A percentile compares a stretch with the other conserved stretches of the same genome.
phyloP scores from a whole-genome alignment of 1,284 basidiomycete genomes.

The Ganoderma lingzhi region DNA sequence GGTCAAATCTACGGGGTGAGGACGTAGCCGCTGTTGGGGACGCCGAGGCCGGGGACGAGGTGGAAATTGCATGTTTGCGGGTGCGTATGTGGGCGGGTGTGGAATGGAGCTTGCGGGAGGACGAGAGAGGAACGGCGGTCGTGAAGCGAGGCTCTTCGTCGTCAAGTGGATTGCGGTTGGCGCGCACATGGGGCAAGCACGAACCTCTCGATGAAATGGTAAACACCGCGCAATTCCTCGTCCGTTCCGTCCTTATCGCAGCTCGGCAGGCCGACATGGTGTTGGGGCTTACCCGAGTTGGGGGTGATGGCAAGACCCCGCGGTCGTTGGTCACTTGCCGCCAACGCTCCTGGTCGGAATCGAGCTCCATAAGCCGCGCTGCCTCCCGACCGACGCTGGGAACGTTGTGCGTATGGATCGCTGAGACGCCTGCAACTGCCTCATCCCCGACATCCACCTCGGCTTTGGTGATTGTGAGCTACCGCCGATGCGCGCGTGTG shows the following conservation, averaged over 20 bases:
- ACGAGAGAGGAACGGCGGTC: too few species aligned
- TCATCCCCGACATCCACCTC: constrained; percentile 29
- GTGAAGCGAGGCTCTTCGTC: too few species aligned
- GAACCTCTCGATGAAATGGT: constrained; percentile 95
- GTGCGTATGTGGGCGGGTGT: too few species aligned
- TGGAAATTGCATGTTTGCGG: too few species aligned
- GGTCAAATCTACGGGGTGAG: too few species aligned
- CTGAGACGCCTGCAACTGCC: constrained; percentile 23
- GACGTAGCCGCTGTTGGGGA: too few species aligned
- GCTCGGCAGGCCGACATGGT: constrained; percentile 90
- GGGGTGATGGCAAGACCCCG: constrained; percentile 89
- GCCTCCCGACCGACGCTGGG: constrained; percentile 89
- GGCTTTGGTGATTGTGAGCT: constrained; percentile 51
- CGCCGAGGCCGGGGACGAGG: too few species aligned
- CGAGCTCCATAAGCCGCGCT: constrained; percentile 86
- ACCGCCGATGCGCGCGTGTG: constrained; percentile 62
- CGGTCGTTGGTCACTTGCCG: constrained; percentile 83
- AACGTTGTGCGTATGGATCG: constrained; percentile 36
- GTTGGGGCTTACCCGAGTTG: constrained; percentile 91
- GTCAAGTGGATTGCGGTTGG: too few species aligned
- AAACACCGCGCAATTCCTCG: constrained; percentile 88
- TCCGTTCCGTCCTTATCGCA: constrained; percentile 86
- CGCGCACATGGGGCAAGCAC: too few species aligned
- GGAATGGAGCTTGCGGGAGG: too few species aligned
- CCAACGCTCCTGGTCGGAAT: constrained; percentile 95